phyloP scores from a whole-genome alignment of 1,284 basidiomycete species.

The Ustilago bromivora region DNA sequence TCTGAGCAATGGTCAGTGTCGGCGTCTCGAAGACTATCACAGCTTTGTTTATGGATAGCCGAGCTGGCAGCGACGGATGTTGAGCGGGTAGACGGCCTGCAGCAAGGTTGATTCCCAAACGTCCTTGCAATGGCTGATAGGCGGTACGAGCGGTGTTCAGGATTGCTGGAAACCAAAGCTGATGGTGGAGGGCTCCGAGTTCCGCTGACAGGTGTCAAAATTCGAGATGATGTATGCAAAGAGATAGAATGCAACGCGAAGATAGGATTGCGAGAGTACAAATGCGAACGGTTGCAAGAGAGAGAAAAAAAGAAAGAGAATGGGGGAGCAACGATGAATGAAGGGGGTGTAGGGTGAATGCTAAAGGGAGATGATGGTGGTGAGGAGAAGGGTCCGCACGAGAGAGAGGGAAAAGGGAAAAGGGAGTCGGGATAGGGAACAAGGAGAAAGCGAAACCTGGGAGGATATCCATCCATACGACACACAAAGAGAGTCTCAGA shows the following conservation, averaged over 20 bases:
- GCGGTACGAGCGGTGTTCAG: constrained; percentile 11
- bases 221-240: constrained; percentile 20
- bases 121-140: constrained; percentile 8
- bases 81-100: neutral
- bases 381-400: constrained; percentile 31
- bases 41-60: neutral
- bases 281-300: constrained; percentile 4
- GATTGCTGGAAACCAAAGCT: constrained; percentile 19
- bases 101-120: constrained; percentile 7
- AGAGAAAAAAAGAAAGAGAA: constrained; percentile 4
- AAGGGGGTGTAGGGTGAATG: constrained; percentile 1
- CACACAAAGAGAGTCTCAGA: neutral
- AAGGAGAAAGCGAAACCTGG: constrained; percentile 12
- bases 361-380: constrained; percentile 30
- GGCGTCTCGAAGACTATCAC: neutral
- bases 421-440: constrained; percentile 24
- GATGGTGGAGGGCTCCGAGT: constrained; percentile 38
- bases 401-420: constrained; percentile 20
- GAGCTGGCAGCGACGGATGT: neutral
- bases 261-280: constrained; percentile 5
- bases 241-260: constrained; percentile 17
- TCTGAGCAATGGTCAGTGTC: neutral
- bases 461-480: neutral
- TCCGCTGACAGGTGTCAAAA: constrained; percentile 39
- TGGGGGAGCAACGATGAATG: constrained; percentile 3